phyloP scores from a whole-genome alignment of 2,329 filamentous ascomycete genomes.

The Fusarium nisikadoi region DNA sequence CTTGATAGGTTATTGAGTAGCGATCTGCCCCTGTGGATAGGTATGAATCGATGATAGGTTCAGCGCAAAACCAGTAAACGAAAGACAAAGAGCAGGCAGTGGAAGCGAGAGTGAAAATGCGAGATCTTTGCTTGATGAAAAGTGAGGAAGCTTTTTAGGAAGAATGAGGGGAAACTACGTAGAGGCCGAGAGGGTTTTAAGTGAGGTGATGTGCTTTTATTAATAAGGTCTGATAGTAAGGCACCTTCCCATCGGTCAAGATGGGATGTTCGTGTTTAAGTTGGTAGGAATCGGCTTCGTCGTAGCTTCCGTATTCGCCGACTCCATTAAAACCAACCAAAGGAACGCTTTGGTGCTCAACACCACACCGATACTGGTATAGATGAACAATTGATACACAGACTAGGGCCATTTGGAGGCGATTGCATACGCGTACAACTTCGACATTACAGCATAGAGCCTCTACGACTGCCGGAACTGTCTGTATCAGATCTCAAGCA shows the following conservation, averaged over 20 bases:
- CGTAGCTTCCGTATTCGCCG: conserved; percentile 28
- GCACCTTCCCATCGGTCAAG: conserved; percentile 14
- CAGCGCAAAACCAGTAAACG: conserved; percentile 26
- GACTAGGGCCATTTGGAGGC: conserved; percentile 14
- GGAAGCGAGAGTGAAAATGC: conserved; percentile 18
- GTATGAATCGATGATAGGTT: conserved; percentile 6
- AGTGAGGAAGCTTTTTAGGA: conserved; percentile 18
- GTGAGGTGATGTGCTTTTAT: conserved; percentile 30
- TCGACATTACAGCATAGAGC: conserved; percentile 2
- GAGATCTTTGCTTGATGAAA: conserved; percentile 17
- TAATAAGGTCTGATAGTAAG: conserved; percentile 1
- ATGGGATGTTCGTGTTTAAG: conserved; percentile 24
- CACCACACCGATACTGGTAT: conserved; percentile 33
- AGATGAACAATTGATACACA: conserved; percentile 26
- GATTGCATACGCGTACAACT: conserved; percentile 35
- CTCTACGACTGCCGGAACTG: not conserved
- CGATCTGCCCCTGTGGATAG: conserved; percentile 1
- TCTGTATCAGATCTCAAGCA: conserved; percentile 9
- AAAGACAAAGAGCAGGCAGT: conserved; percentile 23
- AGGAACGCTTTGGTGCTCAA: conserved; percentile 23
- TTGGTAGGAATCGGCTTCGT: conserved; percentile 15
- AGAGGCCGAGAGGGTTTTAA: conserved; percentile 29
- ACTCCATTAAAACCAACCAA: conserved; percentile 7
- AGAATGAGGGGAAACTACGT: conserved; percentile 13
- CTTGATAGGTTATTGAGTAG: not conserved